phyloP scores from a whole-genome alignment of 768 basidiomycete genomes.

The Leucocoprinus sp. region DNA sequence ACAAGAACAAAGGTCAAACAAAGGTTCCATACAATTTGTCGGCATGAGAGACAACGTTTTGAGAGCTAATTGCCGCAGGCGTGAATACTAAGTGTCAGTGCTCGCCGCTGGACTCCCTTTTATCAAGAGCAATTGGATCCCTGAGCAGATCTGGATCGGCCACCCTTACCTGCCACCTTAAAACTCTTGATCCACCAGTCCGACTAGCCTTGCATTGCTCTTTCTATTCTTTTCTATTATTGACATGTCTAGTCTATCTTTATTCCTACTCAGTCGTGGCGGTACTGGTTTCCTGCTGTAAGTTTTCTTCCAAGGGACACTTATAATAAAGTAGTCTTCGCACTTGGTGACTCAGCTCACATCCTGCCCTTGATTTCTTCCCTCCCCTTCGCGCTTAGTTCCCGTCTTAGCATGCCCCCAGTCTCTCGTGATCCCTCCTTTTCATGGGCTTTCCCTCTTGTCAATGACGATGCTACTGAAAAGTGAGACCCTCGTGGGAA shows the following conservation, averaged over 20 bases:
- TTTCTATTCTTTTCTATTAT: conserved; percentile 4
- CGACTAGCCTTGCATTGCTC: conserved; percentile 7
- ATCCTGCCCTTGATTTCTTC: not conserved
- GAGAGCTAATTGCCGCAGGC: not conserved
- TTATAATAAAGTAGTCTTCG: conserved; percentile 1
- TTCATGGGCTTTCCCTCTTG: conserved; percentile 21
- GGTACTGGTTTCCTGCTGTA: not conserved
- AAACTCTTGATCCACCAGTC: conserved; percentile 5
- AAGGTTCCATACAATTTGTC: conserved; percentile 1
- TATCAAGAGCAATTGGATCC: conserved; percentile 1
- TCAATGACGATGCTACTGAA: conserved; percentile 9
- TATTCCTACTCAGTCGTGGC: not conserved
- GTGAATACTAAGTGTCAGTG: not conserved
- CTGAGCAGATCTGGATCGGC: conserved; percentile 20
- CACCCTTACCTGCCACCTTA: conserved; percentile 8
- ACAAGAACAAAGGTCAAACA: conserved; percentile 5
- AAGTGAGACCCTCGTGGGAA: not conserved
- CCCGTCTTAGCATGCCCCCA: conserved; percentile 14
- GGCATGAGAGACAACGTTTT: not conserved
- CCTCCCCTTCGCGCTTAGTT: not conserved
- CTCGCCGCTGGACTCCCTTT: not conserved
- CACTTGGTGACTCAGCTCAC: too few relatives aligned
- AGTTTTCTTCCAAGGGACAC: conserved; percentile 3
- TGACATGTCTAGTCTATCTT: conserved; percentile 1
- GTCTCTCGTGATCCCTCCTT: conserved; percentile 23